Base-by-base conservation (phyloP, 192 early-diverging fungal species). In the Gryganskiella cystojenkinii region DNA sequence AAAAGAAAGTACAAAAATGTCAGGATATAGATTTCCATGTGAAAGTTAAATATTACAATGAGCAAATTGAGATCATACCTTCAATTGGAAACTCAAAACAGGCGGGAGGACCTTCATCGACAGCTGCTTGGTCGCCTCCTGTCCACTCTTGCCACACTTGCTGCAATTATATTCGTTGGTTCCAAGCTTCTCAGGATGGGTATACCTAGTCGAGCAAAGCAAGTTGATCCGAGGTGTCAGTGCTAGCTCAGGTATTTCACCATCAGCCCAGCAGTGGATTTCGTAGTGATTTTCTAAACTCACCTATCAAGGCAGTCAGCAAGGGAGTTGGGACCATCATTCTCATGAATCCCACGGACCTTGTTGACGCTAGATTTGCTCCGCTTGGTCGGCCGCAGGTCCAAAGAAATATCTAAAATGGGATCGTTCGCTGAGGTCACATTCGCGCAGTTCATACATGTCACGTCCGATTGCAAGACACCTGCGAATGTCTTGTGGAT, bases 401-500 rank as follows among this genome's bases (percentile, higher is more conserved):
- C 95, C 34, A 99, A 82, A 42, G 94, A 94, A 45, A 99, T 85
- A 80, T 98, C 96, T 22, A 98, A 83, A 65, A 97, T 92, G 20
- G 96, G 96, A 57, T 99, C 97, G 56, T 87, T 85, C 3, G 94
- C 86, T 2, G 89, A 89, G 2, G 93, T 94, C 7, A 94, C 89
- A 63, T 90, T 92, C 52, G 89, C 86, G 64, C 95, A 96, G 34
- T 83, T 79, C 30, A 82, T 50, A 68, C 98, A 99, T 6, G 92
- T 97, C 2, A 98, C 94, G 27, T 95, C 92, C 30, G 93, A 95
- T 72, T 97, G 95, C 25, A 98, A 72, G 14, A 94, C 72, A 24
- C 98, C 98, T 0, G 90, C 91, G 82, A 98, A 98, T 0, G 93
- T 92, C 53, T 91, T 88, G 76, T 99, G 97, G 15, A 98, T 89